Percentiles rank a stretch among this genome's conserved stretches.
Evolutionary conservation across 2,329 filamentous ascomycete genomes (phyloP).

Genomic region (Aspergillus hiratsukae): DNA sequence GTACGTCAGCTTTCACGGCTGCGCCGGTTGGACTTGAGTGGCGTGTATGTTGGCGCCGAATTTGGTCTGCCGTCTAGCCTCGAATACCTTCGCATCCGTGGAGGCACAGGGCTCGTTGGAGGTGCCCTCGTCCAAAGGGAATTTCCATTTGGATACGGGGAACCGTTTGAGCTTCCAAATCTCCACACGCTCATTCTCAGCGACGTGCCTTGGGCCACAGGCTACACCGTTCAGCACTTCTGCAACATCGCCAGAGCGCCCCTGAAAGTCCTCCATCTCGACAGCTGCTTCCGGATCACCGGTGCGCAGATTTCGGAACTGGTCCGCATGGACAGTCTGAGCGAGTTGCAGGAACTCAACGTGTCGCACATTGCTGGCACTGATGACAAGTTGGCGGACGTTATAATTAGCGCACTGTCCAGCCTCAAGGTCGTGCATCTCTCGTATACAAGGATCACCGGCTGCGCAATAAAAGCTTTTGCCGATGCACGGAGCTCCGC

Average conservation of each 20-base stretch:
- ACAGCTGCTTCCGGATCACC: slow-evolving; percentile 22
- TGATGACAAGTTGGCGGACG: slow-evolving; percentile 19
- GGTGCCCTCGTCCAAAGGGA: slow-evolving; percentile 5
- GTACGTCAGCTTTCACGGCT: slow-evolving; percentile 17
- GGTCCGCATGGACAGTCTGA: slow-evolving; percentile 11
- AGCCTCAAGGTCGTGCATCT: slow-evolving; percentile 32
- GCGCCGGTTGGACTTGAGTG: slow-evolving; percentile 26
- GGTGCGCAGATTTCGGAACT: slow-evolving; percentile 12
- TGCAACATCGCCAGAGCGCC: slow-evolving; percentile 18
- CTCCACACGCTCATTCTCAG: slow-evolving; percentile 26
- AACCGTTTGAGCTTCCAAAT: slow-evolving; percentile 19
- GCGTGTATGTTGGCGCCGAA: slow-evolving; percentile 15
- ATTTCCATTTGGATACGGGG: slow-evolving; percentile 6
- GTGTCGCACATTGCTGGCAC: slow-evolving; percentile 23
- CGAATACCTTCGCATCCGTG: slow-evolving; percentile 26
- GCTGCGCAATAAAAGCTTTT: slow-evolving; percentile 30
- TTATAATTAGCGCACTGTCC: slow-evolving; percentile 19
- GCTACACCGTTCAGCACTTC: slow-evolving; percentile 10
- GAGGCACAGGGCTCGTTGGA: slow-evolving; percentile 10
- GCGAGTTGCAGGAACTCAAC: slow-evolving; percentile 26
- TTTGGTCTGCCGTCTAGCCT: slow-evolving; percentile 25
- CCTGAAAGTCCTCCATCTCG: slow-evolving; percentile 23
- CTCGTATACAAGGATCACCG: slow-evolving; percentile 32
- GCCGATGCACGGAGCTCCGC: slow-evolving; percentile 19
- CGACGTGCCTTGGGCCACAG: slow-evolving; percentile 22